These are phyloP conservation scores for Aspergillus novoparasiticus DNA, from an alignment of 2,329 filamentous ascomycete genomes.

Conservation along the genomic window DNA sequence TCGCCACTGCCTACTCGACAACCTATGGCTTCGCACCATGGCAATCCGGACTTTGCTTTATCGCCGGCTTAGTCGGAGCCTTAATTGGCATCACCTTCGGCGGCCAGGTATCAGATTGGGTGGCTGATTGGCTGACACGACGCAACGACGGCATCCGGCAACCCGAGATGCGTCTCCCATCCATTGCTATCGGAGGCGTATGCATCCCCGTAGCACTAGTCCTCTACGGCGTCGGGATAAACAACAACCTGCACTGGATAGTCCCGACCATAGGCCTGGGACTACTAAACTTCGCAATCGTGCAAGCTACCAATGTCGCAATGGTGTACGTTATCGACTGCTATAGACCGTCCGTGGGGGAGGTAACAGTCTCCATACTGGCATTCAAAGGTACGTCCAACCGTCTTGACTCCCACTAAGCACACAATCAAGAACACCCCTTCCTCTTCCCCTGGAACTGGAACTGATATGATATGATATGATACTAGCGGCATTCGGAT, in stretches of 20 bases:
- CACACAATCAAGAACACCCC: not conserved
- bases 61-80: not conserved
- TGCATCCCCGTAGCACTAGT: slow-evolving; percentile 28
- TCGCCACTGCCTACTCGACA: not conserved
- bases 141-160: not conserved
- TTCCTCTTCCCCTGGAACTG: not conserved
- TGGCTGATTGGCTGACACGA: not conserved
- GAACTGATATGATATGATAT: not conserved
- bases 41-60: not conserved
- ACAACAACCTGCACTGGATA: slow-evolving; percentile 51
- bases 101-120: not conserved
- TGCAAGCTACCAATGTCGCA: not conserved
- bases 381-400: slow-evolving; percentile 12
- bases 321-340: slow-evolving; percentile 15
- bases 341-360: slow-evolving; percentile 10
- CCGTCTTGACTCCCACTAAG: not conserved
- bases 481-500: slow-evolving; percentile 10
- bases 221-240: slow-evolving; percentile 37
- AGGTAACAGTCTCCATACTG: slow-evolving; percentile 9
- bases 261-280: slow-evolving; percentile 56
- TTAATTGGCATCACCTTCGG: not conserved
- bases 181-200: slow-evolving; percentile 26
- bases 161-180: slow-evolving; percentile 13
- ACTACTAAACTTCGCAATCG: not conserved
- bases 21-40: not conserved